A percentile compares a stretch with the other conserved stretches of the same genome.
These are phyloP conservation scores for Dicorynia guianensis DNA, from an alignment of 306 rosid genomes.

Conservation along the genomic window DNA sequence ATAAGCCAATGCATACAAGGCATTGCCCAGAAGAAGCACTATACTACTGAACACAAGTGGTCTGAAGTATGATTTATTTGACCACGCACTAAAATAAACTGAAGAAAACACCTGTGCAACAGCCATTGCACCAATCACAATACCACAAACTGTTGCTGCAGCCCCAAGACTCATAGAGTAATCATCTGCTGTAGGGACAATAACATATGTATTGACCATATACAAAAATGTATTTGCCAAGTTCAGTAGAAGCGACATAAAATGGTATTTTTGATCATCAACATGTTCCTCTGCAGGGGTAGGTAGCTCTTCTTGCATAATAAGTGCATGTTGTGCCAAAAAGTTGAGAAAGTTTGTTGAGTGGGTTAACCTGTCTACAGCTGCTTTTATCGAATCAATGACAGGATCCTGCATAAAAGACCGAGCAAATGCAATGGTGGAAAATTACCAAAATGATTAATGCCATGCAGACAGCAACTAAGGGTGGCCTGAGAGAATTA, in stretches of 20 bases:
- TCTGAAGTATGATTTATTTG: conserved; percentile 88
- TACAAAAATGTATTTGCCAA: conserved; percentile 91
- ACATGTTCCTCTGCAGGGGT: conserved; percentile 69
- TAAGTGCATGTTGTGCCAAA: conserved; percentile 96
- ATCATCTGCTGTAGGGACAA: conserved; percentile 99
- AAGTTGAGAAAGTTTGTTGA: conserved; percentile 96
- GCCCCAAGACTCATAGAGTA: conserved; percentile 97
- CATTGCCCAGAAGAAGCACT: conserved; percentile 77
- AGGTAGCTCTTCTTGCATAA: conserved; percentile 92
- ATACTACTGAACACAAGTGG: conserved; percentile 97
- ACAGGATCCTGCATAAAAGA: conserved; percentile 88
- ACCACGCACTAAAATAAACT: conserved; percentile 99
- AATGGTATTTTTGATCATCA: conserved; percentile 77
- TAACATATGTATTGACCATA: conserved; percentile 97
- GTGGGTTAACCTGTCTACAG: conserved; percentile 84
- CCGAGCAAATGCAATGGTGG: conserved; percentile 29
- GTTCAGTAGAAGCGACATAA: conserved; percentile 89
- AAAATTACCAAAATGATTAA: conserved; percentile 18
- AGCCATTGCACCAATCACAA: conserved; percentile 98
- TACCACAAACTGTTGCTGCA: conserved; percentile 97
- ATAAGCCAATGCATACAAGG: conserved; percentile 89
- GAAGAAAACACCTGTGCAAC: conserved; percentile 98
- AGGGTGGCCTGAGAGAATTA: conserved; percentile 16
- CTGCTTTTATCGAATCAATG: conserved; percentile 80
- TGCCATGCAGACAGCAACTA: conserved; percentile 28